These are phyloP conservation scores for Russula earlei DNA, from an alignment of 768 basidiomycete species.

Conservation along the genomic window DNA sequence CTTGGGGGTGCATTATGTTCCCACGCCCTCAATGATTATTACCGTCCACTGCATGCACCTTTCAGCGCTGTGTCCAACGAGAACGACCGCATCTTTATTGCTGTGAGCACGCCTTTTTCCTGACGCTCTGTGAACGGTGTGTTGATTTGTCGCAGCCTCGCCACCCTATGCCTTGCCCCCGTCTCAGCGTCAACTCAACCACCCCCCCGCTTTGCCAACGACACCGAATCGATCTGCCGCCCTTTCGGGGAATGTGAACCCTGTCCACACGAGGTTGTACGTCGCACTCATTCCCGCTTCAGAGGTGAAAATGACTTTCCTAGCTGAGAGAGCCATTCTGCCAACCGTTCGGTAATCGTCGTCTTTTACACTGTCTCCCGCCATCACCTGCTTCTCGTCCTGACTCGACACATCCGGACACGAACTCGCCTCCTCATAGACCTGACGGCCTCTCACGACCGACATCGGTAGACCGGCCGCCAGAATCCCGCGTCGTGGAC, in stretches of 20 bases:
- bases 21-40: conserved; percentile 12
- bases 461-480: background rate
- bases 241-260: conserved; percentile 31
- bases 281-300: conserved; percentile 13
- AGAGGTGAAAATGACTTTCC: background rate
- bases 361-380: conserved; percentile 72
- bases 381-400: conserved; percentile 2
- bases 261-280: conserved; percentile 34
- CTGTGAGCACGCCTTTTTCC: background rate
- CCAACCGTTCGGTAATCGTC: conserved; percentile 91
- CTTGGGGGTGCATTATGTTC: background rate
- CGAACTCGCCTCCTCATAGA: background rate
- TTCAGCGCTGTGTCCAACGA: background rate
- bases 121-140: background rate
- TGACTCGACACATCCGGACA: conserved; percentile 12
- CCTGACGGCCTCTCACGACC: conserved; percentile 23
- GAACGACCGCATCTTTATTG: conserved; percentile 1
- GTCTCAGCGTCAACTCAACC: conserved; percentile 1
- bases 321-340: conserved; percentile 86
- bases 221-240: conserved; percentile 20
- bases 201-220: conserved; percentile 10
- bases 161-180: conserved; percentile 2
- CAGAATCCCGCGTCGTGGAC: conserved; percentile 13
- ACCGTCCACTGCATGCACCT: background rate
- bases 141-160: conserved; percentile 3